Evolutionary conservation across 805 yeast genomes (phyloP), one percentile per base, ranked within the genome.

Genomic region (Metschnikowia sp.): DNA sequence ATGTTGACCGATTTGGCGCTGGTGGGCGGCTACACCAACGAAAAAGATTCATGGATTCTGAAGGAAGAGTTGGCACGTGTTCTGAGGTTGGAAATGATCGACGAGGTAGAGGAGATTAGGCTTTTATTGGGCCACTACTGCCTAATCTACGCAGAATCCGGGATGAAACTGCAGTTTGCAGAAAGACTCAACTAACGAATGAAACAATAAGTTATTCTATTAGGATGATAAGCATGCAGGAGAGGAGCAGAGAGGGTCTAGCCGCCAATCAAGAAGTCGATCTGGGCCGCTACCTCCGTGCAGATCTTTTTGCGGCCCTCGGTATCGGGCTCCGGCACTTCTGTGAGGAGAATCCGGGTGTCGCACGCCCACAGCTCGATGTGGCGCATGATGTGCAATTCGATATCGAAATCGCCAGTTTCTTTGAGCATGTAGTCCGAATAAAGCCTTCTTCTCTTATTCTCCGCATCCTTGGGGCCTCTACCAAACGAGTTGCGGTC

Each of bases 31-130:
- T 72, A 69, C 50, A 63, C 60, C 53, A 51, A 15, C 43, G 59
- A 26, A 6, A 40, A 36, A 3, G 37, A 50, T 18, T 43, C 62
- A 29, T 82, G 88, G 86, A 62, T 81, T 2, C 51, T 52, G 9
- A 41, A 34, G 0, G 60, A 57, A 1, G 86, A 79, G 31, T 56
- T 64, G 19, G 57, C 53, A 8, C 58, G 86, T 30, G 74, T 86
- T 1, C 70, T 73, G 46, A 53, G 65, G 19, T 69, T 86, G 34
- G 94, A 87, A 61, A 66, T 85, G 53, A 70, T 87, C 18, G 95
- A 86, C 62, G 95, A 86, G 61, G 62, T 84, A 4, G 95, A 86
- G 62, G 95, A 86, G 56, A 74, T 86, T 60, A 64, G 70, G 44
- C 65, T 86, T 35, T 68, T 86, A 39, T 75, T 84, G 50, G 66